These are phyloP conservation scores for Triangularia verruculosa DNA, from an alignment of 2,329 filamentous ascomycete species.

Conservation along the genomic window DNA sequence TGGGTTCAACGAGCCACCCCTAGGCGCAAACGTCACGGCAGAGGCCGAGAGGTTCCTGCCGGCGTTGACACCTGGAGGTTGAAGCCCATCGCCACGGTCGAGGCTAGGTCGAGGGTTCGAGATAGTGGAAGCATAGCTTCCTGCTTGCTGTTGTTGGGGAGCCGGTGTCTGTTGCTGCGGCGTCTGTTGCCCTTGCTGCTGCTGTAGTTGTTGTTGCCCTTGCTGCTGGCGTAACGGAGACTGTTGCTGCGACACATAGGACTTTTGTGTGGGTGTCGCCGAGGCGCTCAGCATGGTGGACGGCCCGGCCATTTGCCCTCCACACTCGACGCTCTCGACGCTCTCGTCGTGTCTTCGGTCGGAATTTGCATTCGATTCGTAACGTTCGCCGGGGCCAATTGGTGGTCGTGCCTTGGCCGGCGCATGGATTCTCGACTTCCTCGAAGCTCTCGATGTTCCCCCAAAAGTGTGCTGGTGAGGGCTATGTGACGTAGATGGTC, in stretches of 20 bases:
- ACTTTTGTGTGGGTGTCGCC: conserved; percentile 53
- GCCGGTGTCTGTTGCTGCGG: conserved; percentile 1
- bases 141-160: neutral
- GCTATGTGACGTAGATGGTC: conserved; percentile 6
- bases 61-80: conserved; percentile 42
- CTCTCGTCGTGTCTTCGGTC: conserved; percentile 21
- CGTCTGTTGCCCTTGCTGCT: conserved; percentile 5
- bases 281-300: conserved; percentile 52
- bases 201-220: conserved; percentile 24
- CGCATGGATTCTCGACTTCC: conserved; percentile 10
- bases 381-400: conserved; percentile 9
- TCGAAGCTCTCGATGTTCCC: neutral
- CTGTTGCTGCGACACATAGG: conserved; percentile 41
- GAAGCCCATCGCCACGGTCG: conserved; percentile 50
- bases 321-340: conserved; percentile 30
- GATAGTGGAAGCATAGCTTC: conserved; percentile 29
- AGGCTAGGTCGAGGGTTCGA: conserved; percentile 45
- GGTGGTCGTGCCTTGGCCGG: conserved; percentile 6
- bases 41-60: conserved; percentile 51
- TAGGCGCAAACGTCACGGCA: conserved; percentile 60
- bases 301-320: conserved; percentile 37
- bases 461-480: neutral
- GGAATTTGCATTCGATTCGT: conserved; percentile 28
- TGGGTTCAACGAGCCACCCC: conserved; percentile 64
- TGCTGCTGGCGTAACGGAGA: conserved; percentile 7